Conservation (phyloP, 2,329 filamentous ascomycete genomes). For the Bipolaris victoriae region DNA sequence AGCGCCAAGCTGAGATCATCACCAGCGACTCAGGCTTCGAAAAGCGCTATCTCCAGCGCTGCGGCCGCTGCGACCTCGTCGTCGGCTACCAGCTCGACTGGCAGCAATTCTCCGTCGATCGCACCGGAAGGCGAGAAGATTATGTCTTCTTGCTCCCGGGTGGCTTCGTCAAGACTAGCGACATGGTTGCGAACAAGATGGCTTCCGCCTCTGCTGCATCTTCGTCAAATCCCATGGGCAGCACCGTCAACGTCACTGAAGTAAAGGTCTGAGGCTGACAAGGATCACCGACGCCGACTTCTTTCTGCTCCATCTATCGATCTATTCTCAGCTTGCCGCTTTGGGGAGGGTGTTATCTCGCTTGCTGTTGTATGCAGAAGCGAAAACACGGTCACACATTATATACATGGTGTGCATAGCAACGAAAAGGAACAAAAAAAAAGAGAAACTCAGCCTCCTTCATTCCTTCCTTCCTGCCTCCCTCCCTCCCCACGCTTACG, state of each 20-base stretch:
- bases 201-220: slow-evolving; percentile 13
- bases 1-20: slow-evolving; percentile 59
- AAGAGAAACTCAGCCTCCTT: no score
- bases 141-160: slow-evolving; percentile 67
- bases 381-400: no score
- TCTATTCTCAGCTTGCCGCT: no score
- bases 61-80: slow-evolving; percentile 65
- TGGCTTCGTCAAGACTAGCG: slow-evolving; percentile 63
- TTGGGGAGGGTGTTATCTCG: no score
- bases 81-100: slow-evolving; percentile 68
- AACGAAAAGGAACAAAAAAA: no score
- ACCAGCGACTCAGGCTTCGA: slow-evolving; percentile 69
- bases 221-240: slow-evolving; percentile 17
- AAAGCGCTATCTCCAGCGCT: slow-evolving; percentile 65
- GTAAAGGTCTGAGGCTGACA: slow-evolving; percentile 29
- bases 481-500: no score
- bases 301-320: not conserved
- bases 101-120: slow-evolving; percentile 53
- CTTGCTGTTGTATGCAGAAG: no score
- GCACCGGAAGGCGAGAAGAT: slow-evolving; percentile 49
- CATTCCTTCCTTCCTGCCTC: no score
- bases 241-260: slow-evolving; percentile 26
- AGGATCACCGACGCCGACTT: not conserved
- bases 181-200: slow-evolving; percentile 56
- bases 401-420: no score